Base-by-base conservation (phyloP, 164 flowering plant species). In the Vitis cinerea region DNA sequence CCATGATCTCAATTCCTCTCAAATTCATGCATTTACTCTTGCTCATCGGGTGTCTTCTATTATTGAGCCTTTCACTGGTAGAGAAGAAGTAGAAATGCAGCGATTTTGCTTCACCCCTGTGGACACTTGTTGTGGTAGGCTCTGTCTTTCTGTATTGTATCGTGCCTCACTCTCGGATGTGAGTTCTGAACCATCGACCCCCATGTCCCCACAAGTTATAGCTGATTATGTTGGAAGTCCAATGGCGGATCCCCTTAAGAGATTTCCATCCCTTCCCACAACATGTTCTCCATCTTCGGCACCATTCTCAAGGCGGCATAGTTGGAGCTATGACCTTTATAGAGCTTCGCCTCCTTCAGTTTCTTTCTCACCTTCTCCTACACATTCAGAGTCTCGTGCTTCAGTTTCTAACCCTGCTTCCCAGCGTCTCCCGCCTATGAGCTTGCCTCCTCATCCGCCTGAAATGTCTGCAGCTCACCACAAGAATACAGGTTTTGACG, bases 181-280 rank as follows among this genome's bases (percentile, higher is more conserved):
- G 63, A 85, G 75, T 65, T 81, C 79, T 7, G 94, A 84, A 63
- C 81, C 90, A 17, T 82, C 88, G 8, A 86, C 88, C 2, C 92
- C 96, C 10, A 79, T 90, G 73, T 82, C 94, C 15, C 94, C 97
- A 0, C 84, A 83, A 50, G 80, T 95, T 64, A 93, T 95, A 49
- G 71, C 85, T 16, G 94, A 93, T 74, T 95, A 95, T 86, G 98
- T 95, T 71, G 98, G 99, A n/a, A 95, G 98, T 74, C 99, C 97
- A 55, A 74, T 87, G 69, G 89, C 97, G 1, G 88, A 93, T 51
- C 92, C 91, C 8, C 75, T 90, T 10, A 90, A 75, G 79, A 85
- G 91, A 74, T 80, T 90, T 63, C 90, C 97, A 44, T 86, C 89
- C 64, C 81, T 85, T 70, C 86, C 90, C 16, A 59, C 69, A 29